Evolutionary conservation across 2,329 filamentous ascomycete genomes (phyloP).

Genomic region (Parasarocladium wereldwijsianum): DNA sequence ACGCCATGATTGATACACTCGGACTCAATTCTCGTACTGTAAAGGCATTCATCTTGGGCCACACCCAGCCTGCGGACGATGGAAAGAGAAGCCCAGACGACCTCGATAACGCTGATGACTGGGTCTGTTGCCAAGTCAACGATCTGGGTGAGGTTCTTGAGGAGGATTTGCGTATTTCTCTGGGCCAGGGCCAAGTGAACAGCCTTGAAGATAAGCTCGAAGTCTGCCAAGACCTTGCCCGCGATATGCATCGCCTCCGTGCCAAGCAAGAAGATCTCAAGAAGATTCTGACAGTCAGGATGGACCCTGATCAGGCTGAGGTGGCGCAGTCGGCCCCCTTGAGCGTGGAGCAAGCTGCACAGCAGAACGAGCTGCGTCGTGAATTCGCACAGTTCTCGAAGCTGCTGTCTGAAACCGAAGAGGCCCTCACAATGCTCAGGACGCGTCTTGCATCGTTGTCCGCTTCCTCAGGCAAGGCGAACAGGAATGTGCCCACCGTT

Average conservation of each 20-base stretch:
- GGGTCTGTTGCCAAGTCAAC: constrained; percentile 63
- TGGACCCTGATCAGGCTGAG: constrained; percentile 53
- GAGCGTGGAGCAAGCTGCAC: constrained; percentile 67
- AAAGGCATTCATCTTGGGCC: constrained; percentile 50
- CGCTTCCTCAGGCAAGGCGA: constrained; percentile 29
- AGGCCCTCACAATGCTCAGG: constrained; percentile 63
- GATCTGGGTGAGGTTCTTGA: constrained; percentile 52
- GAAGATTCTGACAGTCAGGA: constrained; percentile 54
- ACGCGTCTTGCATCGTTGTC: constrained; percentile 55
- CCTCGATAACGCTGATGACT: constrained; percentile 52
- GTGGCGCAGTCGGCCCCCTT: constrained; percentile 56
- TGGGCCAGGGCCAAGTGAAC: constrained; percentile 54
- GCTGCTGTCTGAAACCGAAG: constrained; percentile 64
- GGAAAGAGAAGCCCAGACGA: constrained; percentile 47
- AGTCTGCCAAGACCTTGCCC: constrained; percentile 50
- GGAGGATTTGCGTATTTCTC: constrained; percentile 43
- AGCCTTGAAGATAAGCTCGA: constrained; percentile 55
- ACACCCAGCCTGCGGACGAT: constrained; percentile 39
- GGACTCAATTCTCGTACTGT: constrained; percentile 68
- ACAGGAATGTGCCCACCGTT: constrained; percentile 57
- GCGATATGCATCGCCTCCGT: constrained; percentile 57
- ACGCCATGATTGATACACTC: constrained; percentile 87
- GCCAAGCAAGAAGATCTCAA: constrained; percentile 66
- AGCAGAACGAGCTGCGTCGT: constrained; percentile 71
- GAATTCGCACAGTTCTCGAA: constrained; percentile 62